Evolutionary conservation across 192 early-diverging fungal genomes (phyloP).

Genomic region (Coemansia sp.): DNA sequence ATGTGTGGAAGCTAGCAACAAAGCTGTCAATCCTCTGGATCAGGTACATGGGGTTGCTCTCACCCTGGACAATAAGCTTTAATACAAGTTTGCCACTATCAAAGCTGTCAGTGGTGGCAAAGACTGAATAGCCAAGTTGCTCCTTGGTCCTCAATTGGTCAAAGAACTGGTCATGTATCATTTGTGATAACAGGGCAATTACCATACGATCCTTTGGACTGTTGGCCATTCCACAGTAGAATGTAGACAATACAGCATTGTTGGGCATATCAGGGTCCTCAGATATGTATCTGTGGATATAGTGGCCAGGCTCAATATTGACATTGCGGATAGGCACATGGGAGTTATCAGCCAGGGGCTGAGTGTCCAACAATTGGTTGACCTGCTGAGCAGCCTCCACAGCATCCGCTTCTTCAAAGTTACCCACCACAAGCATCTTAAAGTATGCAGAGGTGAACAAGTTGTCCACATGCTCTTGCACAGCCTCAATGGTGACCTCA

Average conservation of each 20-base stretch:
- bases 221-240: slow-evolving; percentile 70
- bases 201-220: slow-evolving; percentile 56
- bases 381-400: slow-evolving; percentile 56
- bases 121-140: slow-evolving; percentile 64
- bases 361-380: slow-evolving; percentile 55
- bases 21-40: slow-evolving; percentile 77
- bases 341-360: slow-evolving; percentile 41
- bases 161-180: slow-evolving; percentile 78
- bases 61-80: slow-evolving; percentile 77
- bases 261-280: slow-evolving; percentile 75
- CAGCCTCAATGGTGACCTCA: not conserved
- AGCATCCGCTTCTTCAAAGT: slow-evolving; percentile 64
- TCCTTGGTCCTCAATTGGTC: slow-evolving; percentile 87
- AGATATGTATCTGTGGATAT: slow-evolving; percentile 7
- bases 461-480: not conserved
- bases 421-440: slow-evolving; percentile 79
- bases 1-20: slow-evolving; percentile 52
- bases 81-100: slow-evolving; percentile 16
- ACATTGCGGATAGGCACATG: not conserved
- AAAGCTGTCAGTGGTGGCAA: not conserved
- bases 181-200: slow-evolving; percentile 64
- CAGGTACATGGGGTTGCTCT: slow-evolving; percentile 70
- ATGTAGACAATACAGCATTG: slow-evolving; percentile 71
- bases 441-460: slow-evolving; percentile 47
- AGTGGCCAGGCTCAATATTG: slow-evolving; percentile 21